These are phyloP conservation scores for Fraxinus sp. DNA, from an alignment of 305 asterid species.

Conservation along the genomic window DNA sequence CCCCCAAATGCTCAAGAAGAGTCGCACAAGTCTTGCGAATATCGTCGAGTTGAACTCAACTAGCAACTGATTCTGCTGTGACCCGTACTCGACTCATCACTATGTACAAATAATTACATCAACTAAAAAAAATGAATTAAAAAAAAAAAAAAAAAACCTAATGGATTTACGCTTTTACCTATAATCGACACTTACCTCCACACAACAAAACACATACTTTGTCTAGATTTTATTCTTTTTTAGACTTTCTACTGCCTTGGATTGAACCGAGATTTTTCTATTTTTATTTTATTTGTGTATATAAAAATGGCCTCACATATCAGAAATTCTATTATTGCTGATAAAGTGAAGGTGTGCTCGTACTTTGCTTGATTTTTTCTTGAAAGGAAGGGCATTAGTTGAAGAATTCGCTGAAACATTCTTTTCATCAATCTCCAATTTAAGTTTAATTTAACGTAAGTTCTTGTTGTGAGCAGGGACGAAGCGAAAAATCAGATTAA, in stretches of 20 bases:
- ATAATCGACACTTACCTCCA: background rate
- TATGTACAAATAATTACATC: background rate
- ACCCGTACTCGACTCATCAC: conserved; percentile 6
- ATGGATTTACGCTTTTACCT: background rate
- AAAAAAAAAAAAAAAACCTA: background rate
- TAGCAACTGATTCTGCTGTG: conserved; percentile 16
- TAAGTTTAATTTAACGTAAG: background rate
- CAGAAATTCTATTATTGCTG: conserved; percentile 12
- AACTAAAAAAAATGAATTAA: too few species aligned
- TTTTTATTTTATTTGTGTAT: conserved; percentile 21
- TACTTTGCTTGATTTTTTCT: conserved; percentile 21
- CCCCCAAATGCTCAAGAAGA: too few species aligned
- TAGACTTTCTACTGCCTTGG: conserved; percentile 10
- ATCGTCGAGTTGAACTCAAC: too few species aligned
- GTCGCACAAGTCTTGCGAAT: too few species aligned
- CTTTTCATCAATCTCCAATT: background rate
- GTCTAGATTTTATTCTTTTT: conserved; percentile 4
- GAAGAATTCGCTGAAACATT: conserved; percentile 15
- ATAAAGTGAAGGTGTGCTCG: conserved; percentile 45
- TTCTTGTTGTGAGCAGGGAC: conserved; percentile 16
- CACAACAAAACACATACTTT: background rate
- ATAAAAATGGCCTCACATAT: conserved; percentile 31
- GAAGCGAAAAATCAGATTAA: too few species aligned
- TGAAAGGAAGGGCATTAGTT: conserved; percentile 1
- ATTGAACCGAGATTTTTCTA: conserved; percentile 29